Percentiles rank a stretch among this genome's conserved stretches.
Evolutionary conservation across 2,329 filamentous ascomycete species (phyloP).

Genomic region (Trichoderma simmonsii): DNA sequence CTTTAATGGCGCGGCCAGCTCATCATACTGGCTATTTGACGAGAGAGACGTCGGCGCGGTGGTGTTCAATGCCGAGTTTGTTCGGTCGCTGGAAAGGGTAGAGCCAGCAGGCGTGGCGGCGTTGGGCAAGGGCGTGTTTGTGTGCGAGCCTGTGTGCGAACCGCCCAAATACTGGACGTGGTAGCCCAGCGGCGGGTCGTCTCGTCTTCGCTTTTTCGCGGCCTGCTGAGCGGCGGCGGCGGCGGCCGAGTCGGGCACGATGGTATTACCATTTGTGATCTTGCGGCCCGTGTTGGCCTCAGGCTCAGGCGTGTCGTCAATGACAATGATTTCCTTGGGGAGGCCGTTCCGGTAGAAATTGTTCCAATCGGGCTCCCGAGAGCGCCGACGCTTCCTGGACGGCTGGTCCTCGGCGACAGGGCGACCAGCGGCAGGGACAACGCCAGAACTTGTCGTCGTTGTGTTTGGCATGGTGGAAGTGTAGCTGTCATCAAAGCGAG

Average conservation of each 20-base stretch:
- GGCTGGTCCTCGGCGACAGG: constrained; percentile 28
- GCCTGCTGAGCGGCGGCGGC: constrained; percentile 43
- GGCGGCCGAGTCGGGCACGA: constrained; percentile 19
- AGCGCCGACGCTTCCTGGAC: constrained; percentile 53
- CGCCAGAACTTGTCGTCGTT: constrained; percentile 8
- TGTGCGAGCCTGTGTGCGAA: constrained; percentile 69
- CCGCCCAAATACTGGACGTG: constrained; percentile 63
- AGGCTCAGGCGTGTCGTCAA: constrained; percentile 68
- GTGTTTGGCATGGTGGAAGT: constrained; percentile 24
- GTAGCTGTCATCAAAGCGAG: constrained; percentile 25
- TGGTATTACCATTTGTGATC: constrained; percentile 34
- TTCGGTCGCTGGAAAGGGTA: constrained; percentile 78
- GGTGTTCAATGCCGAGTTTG: constrained; percentile 74
- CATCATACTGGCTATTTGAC: constrained; percentile 61
- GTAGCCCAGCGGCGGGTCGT: constrained; percentile 63
- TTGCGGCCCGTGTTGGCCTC: constrained; percentile 43
- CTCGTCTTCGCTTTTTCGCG: constrained; percentile 72
- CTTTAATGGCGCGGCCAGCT: constrained; percentile 73
- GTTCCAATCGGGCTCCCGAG: constrained; percentile 70
- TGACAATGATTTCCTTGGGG: constrained; percentile 82
- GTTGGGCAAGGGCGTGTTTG: constrained; percentile 67
- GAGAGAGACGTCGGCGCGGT: constrained; percentile 83
- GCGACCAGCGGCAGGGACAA: constrained; percentile 27
- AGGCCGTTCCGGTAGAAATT: constrained; percentile 80
- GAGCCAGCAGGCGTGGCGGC: constrained; percentile 60